These are phyloP conservation scores for Euptelea pleiosperma DNA, from an alignment of 164 flowering plant species.

Conservation along the genomic window DNA sequence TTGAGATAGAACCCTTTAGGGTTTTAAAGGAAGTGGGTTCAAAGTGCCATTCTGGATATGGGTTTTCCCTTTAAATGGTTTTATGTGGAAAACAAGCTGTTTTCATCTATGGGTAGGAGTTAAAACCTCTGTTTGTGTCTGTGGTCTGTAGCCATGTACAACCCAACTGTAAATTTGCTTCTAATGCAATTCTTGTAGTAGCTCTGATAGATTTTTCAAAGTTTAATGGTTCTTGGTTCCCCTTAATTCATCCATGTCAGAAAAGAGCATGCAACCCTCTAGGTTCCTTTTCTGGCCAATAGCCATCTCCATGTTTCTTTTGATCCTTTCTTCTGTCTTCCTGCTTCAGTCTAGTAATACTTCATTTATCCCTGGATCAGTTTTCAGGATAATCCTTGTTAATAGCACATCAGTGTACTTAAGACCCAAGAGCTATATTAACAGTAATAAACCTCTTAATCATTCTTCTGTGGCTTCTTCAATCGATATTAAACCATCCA, in stretches of 20 bases:
- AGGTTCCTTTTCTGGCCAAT: slow-evolving; percentile 46
- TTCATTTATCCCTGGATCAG: slow-evolving; percentile 42
- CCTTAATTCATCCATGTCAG: slow-evolving; percentile 35
- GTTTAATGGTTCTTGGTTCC: slow-evolving; percentile 6
- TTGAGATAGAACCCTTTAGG: not conserved
- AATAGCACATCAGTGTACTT: slow-evolving; percentile 38
- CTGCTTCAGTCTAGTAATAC: slow-evolving; percentile 35
- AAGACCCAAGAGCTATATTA: slow-evolving; percentile 20
- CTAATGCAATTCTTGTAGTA: not conserved
- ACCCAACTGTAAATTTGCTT: not conserved
- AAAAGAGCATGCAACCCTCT: slow-evolving; percentile 46
- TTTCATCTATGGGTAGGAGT: not conserved
- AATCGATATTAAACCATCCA: slow-evolving; percentile 4
- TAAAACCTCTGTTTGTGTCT: not conserved
- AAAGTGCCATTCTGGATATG: not conserved
- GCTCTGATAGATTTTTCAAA: not conserved
- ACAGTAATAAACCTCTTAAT: slow-evolving; percentile 11
- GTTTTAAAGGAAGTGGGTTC: too few relatives aligned
- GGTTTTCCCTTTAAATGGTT: not conserved
- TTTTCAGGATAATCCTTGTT: slow-evolving; percentile 40
- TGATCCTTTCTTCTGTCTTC: slow-evolving; percentile 49
- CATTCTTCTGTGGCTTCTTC: slow-evolving; percentile 11
- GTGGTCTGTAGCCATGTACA: too few relatives aligned
- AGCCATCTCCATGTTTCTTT: slow-evolving; percentile 42
- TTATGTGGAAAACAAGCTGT: not conserved